Evolutionary conservation across 805 yeast species (phyloP).

Genomic region (Lipomyces japonicus): DNA sequence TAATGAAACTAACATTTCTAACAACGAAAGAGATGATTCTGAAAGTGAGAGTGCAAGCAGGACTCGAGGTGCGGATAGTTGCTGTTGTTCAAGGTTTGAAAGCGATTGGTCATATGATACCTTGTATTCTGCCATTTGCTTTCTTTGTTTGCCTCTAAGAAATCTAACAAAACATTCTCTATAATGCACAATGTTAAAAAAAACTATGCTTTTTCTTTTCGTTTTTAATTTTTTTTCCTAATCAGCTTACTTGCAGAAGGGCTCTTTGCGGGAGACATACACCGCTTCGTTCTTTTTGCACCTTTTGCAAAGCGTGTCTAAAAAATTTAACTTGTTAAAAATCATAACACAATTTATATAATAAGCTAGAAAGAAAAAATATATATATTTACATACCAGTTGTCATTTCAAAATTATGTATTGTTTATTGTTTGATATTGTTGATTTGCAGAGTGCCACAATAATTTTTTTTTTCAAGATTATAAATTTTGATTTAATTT

Average conservation of each 20-base stretch:
- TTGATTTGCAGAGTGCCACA: too few species aligned
- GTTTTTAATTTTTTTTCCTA: not conserved
- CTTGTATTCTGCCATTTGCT: slow-evolving; percentile 74
- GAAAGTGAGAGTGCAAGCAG: slow-evolving; percentile 20
- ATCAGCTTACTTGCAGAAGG: slow-evolving; percentile 50
- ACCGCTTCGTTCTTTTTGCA: slow-evolving; percentile 47
- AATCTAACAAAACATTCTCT: slow-evolving; percentile 48
- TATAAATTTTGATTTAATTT: too few species aligned
- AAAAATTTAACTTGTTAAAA: too few species aligned
- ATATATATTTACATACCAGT: too few species aligned
- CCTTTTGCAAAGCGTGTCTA: slow-evolving; percentile 44
- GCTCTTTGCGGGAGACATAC: slow-evolving; percentile 56
- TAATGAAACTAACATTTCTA: slow-evolving; percentile 62
- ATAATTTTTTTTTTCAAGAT: too few species aligned
- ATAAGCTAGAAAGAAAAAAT: too few species aligned
- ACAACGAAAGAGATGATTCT: slow-evolving; percentile 50
- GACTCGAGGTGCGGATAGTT: slow-evolving; percentile 45
- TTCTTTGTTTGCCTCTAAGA: slow-evolving; percentile 74
- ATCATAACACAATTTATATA: too few species aligned
- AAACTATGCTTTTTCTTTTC: not conserved
- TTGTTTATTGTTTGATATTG: too few species aligned
- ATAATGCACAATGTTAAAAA: not conserved
- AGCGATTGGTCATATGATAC: slow-evolving; percentile 56
- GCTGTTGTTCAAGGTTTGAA: too few species aligned
- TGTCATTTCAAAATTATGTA: too few species aligned